These are phyloP conservation scores for Chalara sp. DNA, from an alignment of 2,329 filamentous ascomycete genomes.

Conservation along the genomic window DNA sequence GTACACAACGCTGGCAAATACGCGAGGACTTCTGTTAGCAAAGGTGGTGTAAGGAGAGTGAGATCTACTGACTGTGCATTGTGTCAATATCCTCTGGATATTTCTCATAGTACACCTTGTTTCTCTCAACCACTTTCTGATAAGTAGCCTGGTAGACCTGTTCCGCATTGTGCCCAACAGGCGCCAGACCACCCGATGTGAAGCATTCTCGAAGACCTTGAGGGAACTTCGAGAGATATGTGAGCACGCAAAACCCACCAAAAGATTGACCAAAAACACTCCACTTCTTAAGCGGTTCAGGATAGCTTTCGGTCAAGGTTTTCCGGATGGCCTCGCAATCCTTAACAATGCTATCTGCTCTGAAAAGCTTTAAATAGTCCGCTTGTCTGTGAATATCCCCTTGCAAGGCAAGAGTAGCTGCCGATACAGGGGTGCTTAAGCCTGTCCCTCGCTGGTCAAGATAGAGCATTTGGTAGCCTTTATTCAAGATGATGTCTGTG, in stretches of 20 bases:
- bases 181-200: slow-evolving; percentile 75
- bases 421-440: slow-evolving; percentile 72
- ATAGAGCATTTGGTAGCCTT: slow-evolving; percentile 78
- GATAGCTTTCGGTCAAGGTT: slow-evolving; percentile 63
- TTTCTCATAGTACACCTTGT: slow-evolving; percentile 70
- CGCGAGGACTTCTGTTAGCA: background rate
- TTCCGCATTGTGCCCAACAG: slow-evolving; percentile 64
- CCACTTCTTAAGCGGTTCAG: slow-evolving; percentile 70
- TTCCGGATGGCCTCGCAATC: slow-evolving; percentile 83
- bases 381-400: slow-evolving; percentile 64
- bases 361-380: slow-evolving; percentile 75
- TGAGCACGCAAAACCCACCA: slow-evolving; percentile 78
- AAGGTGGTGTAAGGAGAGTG: background rate
- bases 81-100: slow-evolving; percentile 71
- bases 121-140: slow-evolving; percentile 62
- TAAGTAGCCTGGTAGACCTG: slow-evolving; percentile 71
- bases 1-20: no score
- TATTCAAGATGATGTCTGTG: slow-evolving; percentile 64
- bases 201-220: slow-evolving; percentile 77
- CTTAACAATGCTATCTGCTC: slow-evolving; percentile 83
- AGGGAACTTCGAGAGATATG: slow-evolving; percentile 76
- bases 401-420: slow-evolving; percentile 59
- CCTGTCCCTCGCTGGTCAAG: slow-evolving; percentile 92
- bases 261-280: slow-evolving; percentile 86
- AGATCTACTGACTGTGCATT: slow-evolving; percentile 40